Evolutionary conservation across 352 stramenopile genomes (phyloP), one percentile per base, ranked within the genome.

Genomic region (Phytophthora foliorum): DNA sequence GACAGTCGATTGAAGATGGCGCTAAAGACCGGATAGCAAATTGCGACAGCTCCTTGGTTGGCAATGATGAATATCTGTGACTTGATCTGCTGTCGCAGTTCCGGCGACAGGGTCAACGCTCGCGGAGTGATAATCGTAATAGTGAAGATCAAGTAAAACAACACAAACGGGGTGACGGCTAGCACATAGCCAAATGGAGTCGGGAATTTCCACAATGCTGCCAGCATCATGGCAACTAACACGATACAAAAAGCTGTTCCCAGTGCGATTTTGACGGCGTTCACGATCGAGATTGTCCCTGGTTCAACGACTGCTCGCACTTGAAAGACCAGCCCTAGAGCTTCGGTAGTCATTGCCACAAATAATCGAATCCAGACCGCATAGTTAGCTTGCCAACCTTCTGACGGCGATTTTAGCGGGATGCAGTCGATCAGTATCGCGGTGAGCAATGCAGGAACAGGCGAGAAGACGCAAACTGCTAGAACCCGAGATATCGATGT

Each of bases 131-230:
- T 27, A 1, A 51, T 34, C n/a, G 57, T 38, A 27, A 65, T 14
- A 0, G 57, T 70, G 16, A 52, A 49, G 4, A 71, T 17, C 9
- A 60, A 51, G 14, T 60, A 54, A 25, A 57, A 49, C 13, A 63
- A 14, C 8, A 57, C 42, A 17, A 63, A 67, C 2, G 61, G 63
- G 1, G 41, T 19, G 9, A 57, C 6, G 6, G 48, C 27, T 0
- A 78, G n/a, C 13, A 72, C 27, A 21, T 63, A 57, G 5, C 53
- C 58, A 17, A 76, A 81, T 7, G 73, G 73, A 21, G 72, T 63
- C 2, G 65, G 69, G 32, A 76, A 81, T 27, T 4, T 60, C 69
- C 57, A 71, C 10, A 55, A 7, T 2, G 14, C 48, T 11, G 57
- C 67, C 1, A 70, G 11, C 6, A 42, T 19, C 9, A 71, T 56